These are phyloP conservation scores for Limnanthes douglasii DNA, from an alignment of 345 rosid species.

Conservation along the genomic window DNA sequence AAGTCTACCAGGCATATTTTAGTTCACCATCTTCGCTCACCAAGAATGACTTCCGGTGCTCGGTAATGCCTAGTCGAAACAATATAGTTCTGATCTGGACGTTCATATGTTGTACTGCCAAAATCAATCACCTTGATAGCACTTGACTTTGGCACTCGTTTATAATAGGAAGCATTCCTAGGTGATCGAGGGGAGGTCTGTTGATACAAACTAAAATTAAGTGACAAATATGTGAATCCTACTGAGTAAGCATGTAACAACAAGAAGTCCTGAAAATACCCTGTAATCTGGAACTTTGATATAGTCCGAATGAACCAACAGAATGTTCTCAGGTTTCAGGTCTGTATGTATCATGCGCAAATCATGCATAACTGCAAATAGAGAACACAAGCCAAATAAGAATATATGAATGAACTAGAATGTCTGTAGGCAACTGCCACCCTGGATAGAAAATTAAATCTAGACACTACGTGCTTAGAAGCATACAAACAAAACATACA, in stretches of 20 bases:
- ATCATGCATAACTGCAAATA: slow-evolving; percentile 81
- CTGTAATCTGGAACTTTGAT: slow-evolving; percentile 67
- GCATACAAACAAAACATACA: too few species aligned
- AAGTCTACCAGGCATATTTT: too few species aligned
- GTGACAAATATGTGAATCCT: too few species aligned
- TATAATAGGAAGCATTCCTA: slow-evolving; percentile 34
- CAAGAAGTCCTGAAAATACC: slow-evolving; percentile 17
- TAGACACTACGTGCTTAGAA: too few species aligned
- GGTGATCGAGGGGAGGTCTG: slow-evolving; percentile 39
- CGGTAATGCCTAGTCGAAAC: slow-evolving; percentile 85
- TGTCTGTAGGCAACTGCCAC: not conserved
- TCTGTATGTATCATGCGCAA: slow-evolving; percentile 72
- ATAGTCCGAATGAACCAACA: slow-evolving; percentile 60
- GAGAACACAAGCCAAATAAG: not conserved
- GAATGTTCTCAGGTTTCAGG: slow-evolving; percentile 81
- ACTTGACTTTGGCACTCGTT: slow-evolving; percentile 76
- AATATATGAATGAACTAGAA: not conserved
- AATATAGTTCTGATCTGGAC: slow-evolving; percentile 64
- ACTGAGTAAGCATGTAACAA: not conserved
- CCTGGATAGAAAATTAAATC: too few species aligned
- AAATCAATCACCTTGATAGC: slow-evolving; percentile 83
- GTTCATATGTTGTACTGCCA: slow-evolving; percentile 80
- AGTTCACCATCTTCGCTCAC: slow-evolving; percentile 15
- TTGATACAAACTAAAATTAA: not conserved
- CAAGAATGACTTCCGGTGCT: slow-evolving; percentile 85